These are phyloP conservation scores for Adansonia digitata DNA, from an alignment of 345 rosid species.

Conservation along the genomic window DNA sequence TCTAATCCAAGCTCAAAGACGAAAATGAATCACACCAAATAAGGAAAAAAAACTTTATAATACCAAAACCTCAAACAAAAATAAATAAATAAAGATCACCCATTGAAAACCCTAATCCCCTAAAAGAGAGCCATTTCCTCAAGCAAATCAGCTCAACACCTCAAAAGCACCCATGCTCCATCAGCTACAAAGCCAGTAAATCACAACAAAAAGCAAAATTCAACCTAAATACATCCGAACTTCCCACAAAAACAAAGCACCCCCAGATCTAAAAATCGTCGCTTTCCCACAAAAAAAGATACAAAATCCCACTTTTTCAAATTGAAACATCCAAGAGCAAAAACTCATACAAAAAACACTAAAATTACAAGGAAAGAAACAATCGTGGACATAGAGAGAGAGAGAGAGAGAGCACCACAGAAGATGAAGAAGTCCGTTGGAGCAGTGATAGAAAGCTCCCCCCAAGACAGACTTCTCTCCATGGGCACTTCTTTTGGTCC, in stretches of 20 bases:
- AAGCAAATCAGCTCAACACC: background rate
- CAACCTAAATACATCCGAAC: slow-evolving; percentile 19
- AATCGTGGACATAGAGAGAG: slow-evolving; percentile 13
- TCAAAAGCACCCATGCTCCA: background rate
- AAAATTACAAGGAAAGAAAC: background rate
- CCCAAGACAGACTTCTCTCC: slow-evolving; percentile 2
- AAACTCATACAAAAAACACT: background rate
- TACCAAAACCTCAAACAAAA: background rate
- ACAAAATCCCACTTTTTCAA: slow-evolving; percentile 1
- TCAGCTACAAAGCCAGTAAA: background rate
- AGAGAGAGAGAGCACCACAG: slow-evolving; percentile 15
- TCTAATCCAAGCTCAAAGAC: background rate
- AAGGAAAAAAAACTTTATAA: background rate
- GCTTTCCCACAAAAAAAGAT: background rate
- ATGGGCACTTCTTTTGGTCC: slow-evolving; percentile 22
- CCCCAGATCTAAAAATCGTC: slow-evolving; percentile 21
- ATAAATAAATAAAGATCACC: background rate
- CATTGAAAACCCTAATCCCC: slow-evolving; percentile 1
- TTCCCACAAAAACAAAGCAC: background rate
- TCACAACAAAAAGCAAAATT: slow-evolving; percentile 6
- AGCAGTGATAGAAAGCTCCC: slow-evolving; percentile 20
- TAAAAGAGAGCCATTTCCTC: background rate
- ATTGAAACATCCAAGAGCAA: background rate
- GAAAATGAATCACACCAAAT: slow-evolving; percentile 4
- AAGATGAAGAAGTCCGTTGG: slow-evolving; percentile 25